Percentiles rank a stretch among this genome's conserved stretches.
phyloP scores from a whole-genome alignment of 225 moss, liverwort and hornwort genomes.

The Pleurozium schreberi region DNA sequence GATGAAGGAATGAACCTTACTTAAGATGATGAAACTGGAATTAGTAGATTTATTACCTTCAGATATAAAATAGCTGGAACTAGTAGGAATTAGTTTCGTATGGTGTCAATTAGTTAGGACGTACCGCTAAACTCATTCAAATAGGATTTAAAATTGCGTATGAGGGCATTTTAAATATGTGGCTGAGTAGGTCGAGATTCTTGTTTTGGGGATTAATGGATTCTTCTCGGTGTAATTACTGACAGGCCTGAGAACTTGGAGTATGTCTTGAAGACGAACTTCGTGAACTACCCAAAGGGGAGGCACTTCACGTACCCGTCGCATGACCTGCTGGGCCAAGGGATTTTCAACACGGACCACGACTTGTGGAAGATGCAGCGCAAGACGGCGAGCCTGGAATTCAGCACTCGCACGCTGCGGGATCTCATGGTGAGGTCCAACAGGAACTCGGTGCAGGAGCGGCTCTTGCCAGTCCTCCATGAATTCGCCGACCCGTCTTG shows the following conservation, averaged over 20 bases:
- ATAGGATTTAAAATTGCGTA: not conserved
- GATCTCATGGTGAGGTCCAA: constrained; percentile 51
- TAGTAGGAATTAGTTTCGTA: not conserved
- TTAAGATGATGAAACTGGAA: too few relatives aligned
- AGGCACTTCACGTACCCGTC: constrained; percentile 43
- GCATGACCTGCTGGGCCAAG: constrained; percentile 46
- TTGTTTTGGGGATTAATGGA: not conserved
- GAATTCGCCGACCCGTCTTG: too few relatives aligned
- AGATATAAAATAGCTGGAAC: too few relatives aligned
- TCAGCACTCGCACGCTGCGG: constrained; percentile 41
- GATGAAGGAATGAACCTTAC: too few relatives aligned
- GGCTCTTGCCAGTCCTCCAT: constrained; percentile 31
- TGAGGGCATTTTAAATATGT: too few relatives aligned
- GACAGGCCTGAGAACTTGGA: constrained; percentile 46
- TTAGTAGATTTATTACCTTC: not conserved
- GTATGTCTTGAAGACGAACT: constrained; percentile 43
- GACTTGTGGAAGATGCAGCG: constrained; percentile 44
- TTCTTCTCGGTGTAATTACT: not conserved
- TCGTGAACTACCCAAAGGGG: constrained; percentile 46
- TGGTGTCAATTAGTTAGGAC: too few relatives aligned
- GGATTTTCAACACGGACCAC: constrained; percentile 54
- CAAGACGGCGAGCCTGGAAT: constrained; percentile 51
- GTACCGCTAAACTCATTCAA: not conserved
- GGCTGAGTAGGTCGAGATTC: not conserved
- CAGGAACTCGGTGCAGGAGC: constrained; percentile 28